phyloP scores from a whole-genome alignment of 2,329 filamentous ascomycete species.

The Colletotrichum zoysiae region DNA sequence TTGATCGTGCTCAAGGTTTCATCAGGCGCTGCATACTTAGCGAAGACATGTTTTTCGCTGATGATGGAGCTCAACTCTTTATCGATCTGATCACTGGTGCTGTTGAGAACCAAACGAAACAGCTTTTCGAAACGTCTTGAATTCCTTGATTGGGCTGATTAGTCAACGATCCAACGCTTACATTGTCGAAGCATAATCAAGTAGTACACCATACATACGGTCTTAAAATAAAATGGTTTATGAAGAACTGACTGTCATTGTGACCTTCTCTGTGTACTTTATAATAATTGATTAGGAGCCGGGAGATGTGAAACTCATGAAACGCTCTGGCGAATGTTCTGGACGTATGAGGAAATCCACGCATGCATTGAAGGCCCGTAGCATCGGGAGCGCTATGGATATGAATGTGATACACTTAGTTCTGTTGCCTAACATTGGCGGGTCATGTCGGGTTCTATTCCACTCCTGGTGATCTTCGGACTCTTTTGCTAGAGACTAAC shows the following conservation, averaged over 20 bases:
- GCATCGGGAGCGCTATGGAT: background rate
- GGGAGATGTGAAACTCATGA: background rate
- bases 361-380: background rate
- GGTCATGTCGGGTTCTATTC: background rate
- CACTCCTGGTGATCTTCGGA: background rate
- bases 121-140: background rate
- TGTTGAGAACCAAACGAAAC: background rate
- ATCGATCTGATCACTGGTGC: background rate
- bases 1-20: slow-evolving; percentile 9
- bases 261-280: too few species aligned
- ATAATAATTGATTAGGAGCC: too few species aligned
- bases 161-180: background rate
- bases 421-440: background rate
- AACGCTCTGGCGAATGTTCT: background rate
- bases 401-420: background rate
- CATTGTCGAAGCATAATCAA: too few species aligned
- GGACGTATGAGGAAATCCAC: background rate
- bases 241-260: too few species aligned
- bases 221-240: too few species aligned
- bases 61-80: slow-evolving; percentile 1
- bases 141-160: fast-evolving
- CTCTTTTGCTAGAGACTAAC: background rate
- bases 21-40: slow-evolving; percentile 9
- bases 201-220: too few species aligned
- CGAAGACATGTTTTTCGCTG: slow-evolving; percentile 16